These are phyloP conservation scores for Lentinus polychrous DNA, from an alignment of 1,284 basidiomycete genomes.

Conservation along the genomic window DNA sequence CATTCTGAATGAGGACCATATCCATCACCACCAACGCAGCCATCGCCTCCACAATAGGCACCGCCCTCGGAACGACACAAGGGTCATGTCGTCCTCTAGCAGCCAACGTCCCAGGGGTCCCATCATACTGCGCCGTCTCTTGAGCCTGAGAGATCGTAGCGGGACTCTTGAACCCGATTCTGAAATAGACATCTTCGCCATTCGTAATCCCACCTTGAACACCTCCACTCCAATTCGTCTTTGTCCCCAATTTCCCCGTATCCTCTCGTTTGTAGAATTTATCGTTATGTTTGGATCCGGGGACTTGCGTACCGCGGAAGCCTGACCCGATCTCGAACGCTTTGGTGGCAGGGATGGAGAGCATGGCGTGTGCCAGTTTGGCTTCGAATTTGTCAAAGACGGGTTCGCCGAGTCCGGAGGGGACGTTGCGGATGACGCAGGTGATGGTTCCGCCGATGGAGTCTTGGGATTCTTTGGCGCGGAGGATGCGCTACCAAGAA, in stretches of 20 bases:
- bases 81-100: constrained; percentile 95
- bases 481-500: constrained; percentile 94
- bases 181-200: constrained; percentile 97
- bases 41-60: constrained; percentile 99
- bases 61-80: constrained; percentile 95
- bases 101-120: constrained; percentile 80
- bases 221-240: constrained; percentile 95
- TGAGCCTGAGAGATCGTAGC: constrained; percentile 96
- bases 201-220: constrained; percentile 98
- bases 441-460: constrained; percentile 97
- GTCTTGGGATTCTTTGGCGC: constrained; percentile 86
- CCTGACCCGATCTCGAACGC: constrained; percentile 98
- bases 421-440: constrained; percentile 89
- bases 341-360: constrained; percentile 98
- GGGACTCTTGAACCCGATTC: constrained; percentile 96
- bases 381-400: constrained; percentile 99
- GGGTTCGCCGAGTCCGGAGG: constrained; percentile 92
- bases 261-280: constrained; percentile 67
- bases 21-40: constrained; percentile 95
- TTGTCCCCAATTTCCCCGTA: constrained; percentile 69
- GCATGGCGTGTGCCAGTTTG: constrained; percentile 94
- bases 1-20: constrained; percentile 80
- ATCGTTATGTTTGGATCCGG: constrained; percentile 93
- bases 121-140: constrained; percentile 88
- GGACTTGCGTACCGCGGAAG: constrained; percentile 93